These are phyloP conservation scores for Arachnopeziza araneosa DNA, from an alignment of 2,329 filamentous ascomycete genomes.

Conservation along the genomic window DNA sequence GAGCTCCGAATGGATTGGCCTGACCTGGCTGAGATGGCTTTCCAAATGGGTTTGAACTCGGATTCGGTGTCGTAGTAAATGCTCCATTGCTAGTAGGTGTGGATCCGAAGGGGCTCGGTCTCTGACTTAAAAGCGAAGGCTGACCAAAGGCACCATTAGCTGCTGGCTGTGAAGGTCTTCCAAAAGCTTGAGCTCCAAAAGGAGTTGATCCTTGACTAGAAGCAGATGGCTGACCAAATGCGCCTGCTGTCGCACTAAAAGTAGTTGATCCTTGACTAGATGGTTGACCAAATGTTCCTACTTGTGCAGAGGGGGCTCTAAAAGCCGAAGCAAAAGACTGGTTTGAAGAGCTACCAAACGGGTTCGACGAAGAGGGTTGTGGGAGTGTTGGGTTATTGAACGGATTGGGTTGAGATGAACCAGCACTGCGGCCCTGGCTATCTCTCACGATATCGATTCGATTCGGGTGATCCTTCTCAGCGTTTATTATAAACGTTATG, in stretches of 20 bases:
- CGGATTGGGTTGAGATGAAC: not conserved
- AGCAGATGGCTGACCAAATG: constrained; percentile 17
- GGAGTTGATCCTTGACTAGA: constrained; percentile 32
- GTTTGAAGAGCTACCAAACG: constrained; percentile 11
- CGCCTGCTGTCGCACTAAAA: constrained; percentile 33
- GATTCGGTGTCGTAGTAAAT: not conserved
- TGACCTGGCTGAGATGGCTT: constrained; percentile 29
- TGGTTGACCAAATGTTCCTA: constrained; percentile 10
- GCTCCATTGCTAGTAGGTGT: not conserved
- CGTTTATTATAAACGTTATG: constrained; percentile 60
- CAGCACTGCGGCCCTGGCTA: constrained; percentile 32
- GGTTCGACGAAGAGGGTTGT: not conserved
- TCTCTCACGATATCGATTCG: constrained; percentile 56
- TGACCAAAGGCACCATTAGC: constrained; percentile 7
- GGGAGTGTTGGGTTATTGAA: constrained; percentile 9
- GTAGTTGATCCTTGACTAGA: constrained; percentile 32
- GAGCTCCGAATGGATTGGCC: not conserved
- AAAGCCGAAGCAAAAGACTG: constrained; percentile 26
- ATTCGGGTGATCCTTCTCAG: constrained; percentile 68
- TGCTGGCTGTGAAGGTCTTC: not conserved
- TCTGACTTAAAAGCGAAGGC: constrained; percentile 16
- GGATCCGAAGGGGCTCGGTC: constrained; percentile 21
- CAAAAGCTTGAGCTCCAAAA: constrained; percentile 32
- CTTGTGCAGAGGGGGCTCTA: constrained; percentile 6
- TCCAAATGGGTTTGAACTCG: constrained; percentile 38